Evolutionary conservation across 208 protist species (phyloP), one percentile per base, ranked within the genome.

Genomic region (Acanthamoeba lenticulata): DNA sequence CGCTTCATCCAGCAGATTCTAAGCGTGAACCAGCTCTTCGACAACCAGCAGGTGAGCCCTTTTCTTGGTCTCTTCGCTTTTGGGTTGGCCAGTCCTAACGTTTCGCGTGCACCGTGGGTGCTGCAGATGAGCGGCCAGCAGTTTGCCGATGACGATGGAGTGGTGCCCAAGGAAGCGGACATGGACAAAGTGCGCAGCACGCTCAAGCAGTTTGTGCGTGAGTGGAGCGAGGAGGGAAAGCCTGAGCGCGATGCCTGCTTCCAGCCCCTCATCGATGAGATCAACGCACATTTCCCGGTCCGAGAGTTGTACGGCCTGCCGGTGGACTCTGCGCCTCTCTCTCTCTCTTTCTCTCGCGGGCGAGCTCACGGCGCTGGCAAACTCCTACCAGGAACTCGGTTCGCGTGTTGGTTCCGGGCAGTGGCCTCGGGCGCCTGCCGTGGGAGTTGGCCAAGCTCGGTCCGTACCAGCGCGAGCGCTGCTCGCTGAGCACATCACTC

Each of bases 381-480:
- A 15, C 13, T 38, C 21, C 15, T 21, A 83, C 13, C 81, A 89
- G 81, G 11, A 62, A 62, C 81, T 44, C 9, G 19, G 81, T 89
- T 2, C 29, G 34, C 11, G 83, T 95, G 17, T n/a, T 97, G 24
- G 94, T 96, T 27, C 96, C 97, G 11, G 97, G 97, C 19, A 47
- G 86, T 11, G 97, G 97, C 40, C 96, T 99, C 19, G 99, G 98
- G 85, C 97, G 99, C 52, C 97, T 99, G 21, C 98, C 98, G 21
- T 99, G 98, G 62, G 98, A 99, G 92, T 96, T 99, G 34, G 98
- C 98, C 42, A 92, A 97, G 13, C 96, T 94, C 36, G 99, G 90
- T 94, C 72, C 19, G 49, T 24, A 24, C 81, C 15, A 9, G 24
- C 21, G 27, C 27, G 45, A 13, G 15, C 24, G 34, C 13, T 90